Evolutionary conservation across 371 early-diverging fungal genomes (phyloP), one percentile per base, ranked within the genome.

Genomic region (Ecytonucleospora hepatopenaei): DNA sequence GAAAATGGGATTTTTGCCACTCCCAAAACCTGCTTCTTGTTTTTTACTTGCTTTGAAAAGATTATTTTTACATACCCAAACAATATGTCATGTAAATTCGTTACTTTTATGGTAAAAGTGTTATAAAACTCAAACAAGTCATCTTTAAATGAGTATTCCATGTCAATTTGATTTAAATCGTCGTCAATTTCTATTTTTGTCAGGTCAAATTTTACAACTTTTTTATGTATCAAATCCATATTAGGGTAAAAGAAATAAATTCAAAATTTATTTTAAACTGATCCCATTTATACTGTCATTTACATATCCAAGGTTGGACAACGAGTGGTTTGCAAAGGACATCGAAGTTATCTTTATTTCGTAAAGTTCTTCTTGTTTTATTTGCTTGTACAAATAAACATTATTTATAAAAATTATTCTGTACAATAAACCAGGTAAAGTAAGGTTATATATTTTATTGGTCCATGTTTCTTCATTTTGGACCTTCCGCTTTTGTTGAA

Each of bases 61-160:
- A 26, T 8, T 28, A 56, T 56, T 56, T 21, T 28, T 16, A 56
- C 12, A 31, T 5, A 28, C 15, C 31, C 33, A 56, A 56, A 56
- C 12, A 56, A 56, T 16, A 56, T 21, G 24, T 56, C 56, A 31
- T 56, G 56, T 33, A 56, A 31, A 33, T 56, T 56, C 4, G 24
- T 24, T 51, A 51, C 12, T 15, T 51, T 51, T 21, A 51, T 19
- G 23, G 17, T 8, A 8, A 51, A 8, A 51, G 17, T 26, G 17
- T 51, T 51, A 8, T 51, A 15, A 26, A 51, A 51, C 53, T 51
- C 26, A 26, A 19, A 8, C 26, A 51, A 4, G 23, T 4, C 15
- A 51, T 26, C 53, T 21, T 51, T 51, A 51, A 21, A 51, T 4
- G 12, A 51, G 53, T 8, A 51, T 51, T 15, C 53, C 23, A 17